These are phyloP conservation scores for Tricladium varicosporioides DNA, from an alignment of 2,329 filamentous ascomycete species.

Conservation along the genomic window DNA sequence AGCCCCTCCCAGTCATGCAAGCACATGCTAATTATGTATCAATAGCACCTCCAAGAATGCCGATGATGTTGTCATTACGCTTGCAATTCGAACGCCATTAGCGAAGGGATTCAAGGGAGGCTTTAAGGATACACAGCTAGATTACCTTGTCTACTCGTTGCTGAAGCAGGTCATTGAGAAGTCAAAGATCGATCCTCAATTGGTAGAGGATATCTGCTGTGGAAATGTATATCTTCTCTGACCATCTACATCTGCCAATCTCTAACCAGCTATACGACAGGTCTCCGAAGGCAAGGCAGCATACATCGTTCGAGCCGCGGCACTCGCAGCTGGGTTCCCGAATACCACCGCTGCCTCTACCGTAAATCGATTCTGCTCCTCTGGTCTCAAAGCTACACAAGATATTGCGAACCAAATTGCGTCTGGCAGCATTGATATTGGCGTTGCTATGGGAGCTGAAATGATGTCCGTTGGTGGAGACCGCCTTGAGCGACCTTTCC, in stretches of 20 bases:
- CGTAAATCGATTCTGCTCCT: conserved; percentile 91
- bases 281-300: conserved; percentile 86
- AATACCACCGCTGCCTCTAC: conserved; percentile 76
- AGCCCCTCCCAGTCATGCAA: conserved; percentile 6
- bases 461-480: conserved; percentile 85
- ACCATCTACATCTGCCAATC: background rate
- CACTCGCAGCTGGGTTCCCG: conserved; percentile 86
- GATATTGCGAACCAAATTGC: conserved; percentile 92
- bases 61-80: conserved; percentile 95
- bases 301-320: conserved; percentile 87
- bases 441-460: conserved; percentile 92
- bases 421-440: conserved; percentile 87
- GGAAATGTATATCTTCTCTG: conserved; percentile 68
- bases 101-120: conserved; percentile 88
- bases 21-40: conserved; percentile 25
- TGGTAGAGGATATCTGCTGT: conserved; percentile 87
- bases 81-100: conserved; percentile 85
- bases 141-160: conserved; percentile 80
- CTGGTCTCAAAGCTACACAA: conserved; percentile 84
- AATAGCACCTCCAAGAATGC: conserved; percentile 83
- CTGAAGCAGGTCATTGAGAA: conserved; percentile 73
- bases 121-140: conserved; percentile 90
- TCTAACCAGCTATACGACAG: background rate
- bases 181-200: conserved; percentile 72
- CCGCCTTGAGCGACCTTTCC: conserved; percentile 65